Percentiles rank a stretch among this genome's conserved stretches.
These are phyloP conservation scores for Akanthomyces uredinophilus DNA, from an alignment of 2,329 filamentous ascomycete genomes.

Conservation along the genomic window DNA sequence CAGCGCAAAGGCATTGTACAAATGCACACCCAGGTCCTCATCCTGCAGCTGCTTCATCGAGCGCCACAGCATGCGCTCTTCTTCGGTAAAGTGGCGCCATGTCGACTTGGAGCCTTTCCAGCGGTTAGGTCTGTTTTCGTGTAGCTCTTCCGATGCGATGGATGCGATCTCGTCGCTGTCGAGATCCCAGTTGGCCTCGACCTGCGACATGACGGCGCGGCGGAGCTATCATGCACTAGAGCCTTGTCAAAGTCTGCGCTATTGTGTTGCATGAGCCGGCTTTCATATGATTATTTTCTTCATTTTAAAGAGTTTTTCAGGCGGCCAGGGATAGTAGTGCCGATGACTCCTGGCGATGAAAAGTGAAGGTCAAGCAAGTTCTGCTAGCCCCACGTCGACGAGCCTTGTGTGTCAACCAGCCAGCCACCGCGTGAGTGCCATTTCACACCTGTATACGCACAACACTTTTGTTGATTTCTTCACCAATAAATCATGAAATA, in stretches of 20 bases:
- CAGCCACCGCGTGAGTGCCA: not conserved
- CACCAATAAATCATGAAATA: not conserved
- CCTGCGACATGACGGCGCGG: conserved; percentile 17
- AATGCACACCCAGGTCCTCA: conserved; percentile 65
- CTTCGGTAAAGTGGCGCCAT: conserved; percentile 59
- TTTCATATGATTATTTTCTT: not conserved
- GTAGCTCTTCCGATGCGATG: conserved; percentile 42
- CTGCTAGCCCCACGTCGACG: conserved; percentile 1
- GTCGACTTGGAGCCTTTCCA: conserved; percentile 63
- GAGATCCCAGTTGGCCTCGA: conserved; percentile 33
- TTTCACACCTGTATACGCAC: not conserved
- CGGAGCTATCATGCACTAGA: not conserved
- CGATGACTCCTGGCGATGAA: not conserved
- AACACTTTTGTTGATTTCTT: not conserved
- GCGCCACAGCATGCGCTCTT: conserved; percentile 57
- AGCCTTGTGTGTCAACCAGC: not conserved
- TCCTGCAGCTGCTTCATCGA: conserved; percentile 60
- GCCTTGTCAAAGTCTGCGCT: not conserved
- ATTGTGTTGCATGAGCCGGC: not conserved
- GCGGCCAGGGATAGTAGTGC: not conserved
- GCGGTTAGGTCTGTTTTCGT: conserved; percentile 58
- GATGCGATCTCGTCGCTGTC: conserved; percentile 44
- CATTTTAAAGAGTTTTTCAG: not conserved
- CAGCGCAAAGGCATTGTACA: conserved; percentile 72
- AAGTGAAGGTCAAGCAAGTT: conserved; percentile 3